phyloP scores from a whole-genome alignment of 495 filamentous ascomycete species.

The Pyronema omphalodes region DNA sequence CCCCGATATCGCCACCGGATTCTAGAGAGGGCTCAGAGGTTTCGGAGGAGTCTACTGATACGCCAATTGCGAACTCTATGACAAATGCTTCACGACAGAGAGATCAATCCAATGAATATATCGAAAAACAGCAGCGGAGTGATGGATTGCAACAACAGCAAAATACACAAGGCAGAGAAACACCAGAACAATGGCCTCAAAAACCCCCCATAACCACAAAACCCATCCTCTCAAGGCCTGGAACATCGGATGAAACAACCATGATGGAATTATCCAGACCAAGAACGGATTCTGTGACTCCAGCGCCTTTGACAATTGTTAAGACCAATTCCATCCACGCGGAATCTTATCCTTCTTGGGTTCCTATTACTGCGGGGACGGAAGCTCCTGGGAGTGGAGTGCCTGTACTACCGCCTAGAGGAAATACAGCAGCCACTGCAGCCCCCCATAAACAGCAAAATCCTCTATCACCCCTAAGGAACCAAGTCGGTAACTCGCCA shows the following conservation, averaged over 20 bases:
- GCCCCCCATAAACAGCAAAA: constrained; percentile 8
- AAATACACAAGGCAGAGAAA: background rate
- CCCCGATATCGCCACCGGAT: constrained; percentile 18
- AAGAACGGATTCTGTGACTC: too few species aligned
- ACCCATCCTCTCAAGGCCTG: background rate
- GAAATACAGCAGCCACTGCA: background rate
- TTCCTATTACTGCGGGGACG: too few species aligned
- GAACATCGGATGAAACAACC: background rate
- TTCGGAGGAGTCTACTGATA: background rate
- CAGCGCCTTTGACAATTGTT: background rate
- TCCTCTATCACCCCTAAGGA: constrained; percentile 18
- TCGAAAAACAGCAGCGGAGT: too few species aligned
- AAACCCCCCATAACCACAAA: background rate
- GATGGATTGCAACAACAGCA: too few species aligned
- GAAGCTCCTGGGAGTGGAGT: background rate
- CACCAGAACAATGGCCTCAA: background rate
- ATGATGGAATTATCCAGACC: too few species aligned
- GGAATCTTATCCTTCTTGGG: too few species aligned
- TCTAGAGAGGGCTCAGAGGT: constrained; percentile 19
- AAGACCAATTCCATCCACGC: background rate
- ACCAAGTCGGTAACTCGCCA: constrained; percentile 12
- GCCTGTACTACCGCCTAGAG: background rate
- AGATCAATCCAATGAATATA: too few species aligned
- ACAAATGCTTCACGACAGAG: too few species aligned
- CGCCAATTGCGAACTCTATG: background rate